Evolutionary conservation across 495 filamentous ascomycete genomes (phyloP).

Genomic region (Lasiosphaeriaceae sp.): DNA sequence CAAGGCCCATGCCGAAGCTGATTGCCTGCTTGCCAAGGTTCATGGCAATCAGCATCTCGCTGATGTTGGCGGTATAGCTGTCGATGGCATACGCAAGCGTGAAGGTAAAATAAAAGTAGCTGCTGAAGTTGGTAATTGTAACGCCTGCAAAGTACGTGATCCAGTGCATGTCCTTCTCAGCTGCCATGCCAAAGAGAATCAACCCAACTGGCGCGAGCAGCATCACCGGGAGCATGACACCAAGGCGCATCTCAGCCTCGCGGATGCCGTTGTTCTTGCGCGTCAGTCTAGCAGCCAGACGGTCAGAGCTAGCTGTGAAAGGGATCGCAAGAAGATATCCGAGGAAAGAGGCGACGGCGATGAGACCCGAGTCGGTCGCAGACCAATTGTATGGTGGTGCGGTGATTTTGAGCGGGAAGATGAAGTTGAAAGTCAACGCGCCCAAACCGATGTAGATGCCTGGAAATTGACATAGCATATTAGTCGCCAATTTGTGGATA

Average conservation of each 20-base stretch:
- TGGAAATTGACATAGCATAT: conserved; percentile 4
- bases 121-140: conserved; percentile 48
- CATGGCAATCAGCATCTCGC: conserved; percentile 66
- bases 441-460: conserved; percentile 57
- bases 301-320: conserved; percentile 53
- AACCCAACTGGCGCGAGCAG: conserved; percentile 52
- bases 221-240: conserved; percentile 52
- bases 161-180: conserved; percentile 52
- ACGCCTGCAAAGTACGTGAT: conserved; percentile 53
- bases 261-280: conserved; percentile 52
- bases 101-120: conserved; percentile 58
- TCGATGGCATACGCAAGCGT: conserved; percentile 60
- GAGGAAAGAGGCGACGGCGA: conserved; percentile 48
- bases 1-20: conserved; percentile 57
- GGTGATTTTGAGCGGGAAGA: conserved; percentile 55
- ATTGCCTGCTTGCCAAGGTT: conserved; percentile 65
- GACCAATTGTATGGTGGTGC: conserved; percentile 57
- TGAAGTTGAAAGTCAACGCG: conserved; percentile 56
- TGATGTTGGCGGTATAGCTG: conserved; percentile 53
- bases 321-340: conserved; percentile 54
- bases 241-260: conserved; percentile 60
- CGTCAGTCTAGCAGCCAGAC: conserved; percentile 52
- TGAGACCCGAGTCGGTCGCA: conserved; percentile 51
- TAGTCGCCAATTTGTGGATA: background rate
- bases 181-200: conserved; percentile 53